Evolutionary conservation across 1,139 yeast species (phyloP), one percentile per base, ranked within the genome.

Genomic region (Saccharomyces hybrid): DNA sequence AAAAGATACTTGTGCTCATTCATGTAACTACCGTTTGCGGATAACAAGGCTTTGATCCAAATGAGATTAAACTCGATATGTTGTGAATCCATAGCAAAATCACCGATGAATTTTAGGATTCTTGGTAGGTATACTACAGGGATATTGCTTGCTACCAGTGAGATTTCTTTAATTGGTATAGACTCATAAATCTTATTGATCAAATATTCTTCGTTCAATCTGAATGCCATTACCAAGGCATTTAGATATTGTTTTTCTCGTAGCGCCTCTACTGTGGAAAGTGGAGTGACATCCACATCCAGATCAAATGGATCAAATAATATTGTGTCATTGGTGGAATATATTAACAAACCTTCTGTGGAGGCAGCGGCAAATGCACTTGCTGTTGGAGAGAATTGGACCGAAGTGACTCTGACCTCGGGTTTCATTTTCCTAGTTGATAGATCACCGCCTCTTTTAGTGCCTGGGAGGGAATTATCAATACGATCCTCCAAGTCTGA

Each of bases 251-350:
- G 91, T 58, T 82, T 83, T 53, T 85, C 88, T 16, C 75, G 65
- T 52, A 91, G 73, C 11, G 83, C 78, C 55, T 82, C 86, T 29
- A 82, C 57, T 0, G 91, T 86, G 5, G 87, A 76, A 51, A 82
- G 86, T 0, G 97, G 95, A 0, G 99, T 93, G 46, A 93, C 83
- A 64, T 95, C 99, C 50, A 91, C 77, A 68, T 93, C 98, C 66
- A 93, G 78, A 69, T 95, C 98, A 70, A 88, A 89, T 47, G 99
- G 99, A 75, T 93, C 99, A 67, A 93, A 93, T 49, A 83, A 74
- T 50, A 88, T 74, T 14, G 80, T 75, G 55, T 84, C 84, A 68
- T 91, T 96, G 46, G 90, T 81, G 0, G 96, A 85, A 69, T 82
- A 93, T 2, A 93, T 76, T 56, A 91, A 74, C 51, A 95, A 75